Base-by-base conservation (phyloP, 306 rosid genomes). In the Cyclanthera cordifolia region DNA sequence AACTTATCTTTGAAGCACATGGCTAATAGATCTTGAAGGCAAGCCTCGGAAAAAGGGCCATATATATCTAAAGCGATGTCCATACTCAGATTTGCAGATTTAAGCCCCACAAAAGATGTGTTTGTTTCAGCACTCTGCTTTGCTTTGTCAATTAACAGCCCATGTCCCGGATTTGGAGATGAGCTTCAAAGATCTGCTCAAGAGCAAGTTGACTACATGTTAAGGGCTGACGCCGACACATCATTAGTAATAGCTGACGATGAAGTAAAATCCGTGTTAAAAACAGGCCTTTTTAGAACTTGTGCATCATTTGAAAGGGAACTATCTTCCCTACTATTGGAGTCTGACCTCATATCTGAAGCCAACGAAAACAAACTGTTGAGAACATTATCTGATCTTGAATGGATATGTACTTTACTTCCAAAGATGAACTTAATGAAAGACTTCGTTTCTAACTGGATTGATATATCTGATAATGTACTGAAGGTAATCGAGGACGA, bases 141-240 rank as follows among this genome's bases (percentile, higher is more conserved):
- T 32, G 99, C 99, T 19, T 61, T 84, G 79, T 87, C 99, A 73
- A 79, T 85, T 52, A 85, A 72, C 53, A 81, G 60, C 64, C 88
- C 90, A 6, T 84, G 87, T 66, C 85, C 90, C 14, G 90, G 84
- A 47, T 90, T 93, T 47, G 95, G 96, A 28, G 84, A 86, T 16
- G 90, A 87, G 80, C 88, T 93, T 48, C 83, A 86, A 82, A 82
- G 76, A 68, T 93, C 94, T 51, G 99, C 99, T 28, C 96, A 85
- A 72, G 95, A 90, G 79, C 99, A 93, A 79, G 94, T 93, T n/a
- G 95, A 90, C 60, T 93, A 45, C 85, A 93, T 93, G 96, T 59
- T 93, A 54, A 88, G 79, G 32, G 96, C 86, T 70, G 96, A 87
- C 23, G 79, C 78, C 53, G 86, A 78, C 46, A 74, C 81, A 19